phyloP scores from a whole-genome alignment of 345 rosid species.

The Camelina neglecta region DNA sequence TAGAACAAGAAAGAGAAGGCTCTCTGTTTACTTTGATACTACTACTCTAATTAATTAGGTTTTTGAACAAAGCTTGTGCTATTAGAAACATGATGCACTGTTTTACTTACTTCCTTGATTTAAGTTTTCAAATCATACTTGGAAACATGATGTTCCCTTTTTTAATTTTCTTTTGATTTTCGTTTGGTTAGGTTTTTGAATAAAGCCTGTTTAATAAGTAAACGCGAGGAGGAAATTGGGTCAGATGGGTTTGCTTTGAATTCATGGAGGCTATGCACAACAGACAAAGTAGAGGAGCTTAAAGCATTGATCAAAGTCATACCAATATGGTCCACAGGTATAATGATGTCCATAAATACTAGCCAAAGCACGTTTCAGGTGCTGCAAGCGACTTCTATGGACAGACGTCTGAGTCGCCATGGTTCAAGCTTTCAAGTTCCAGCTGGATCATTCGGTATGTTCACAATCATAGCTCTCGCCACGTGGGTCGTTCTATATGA shows the following conservation, averaged over 20 bases:
- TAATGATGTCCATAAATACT: conserved; percentile 62
- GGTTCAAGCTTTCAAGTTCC: conserved; percentile 68
- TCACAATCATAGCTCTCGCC: conserved; percentile 53
- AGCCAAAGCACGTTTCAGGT: conserved; percentile 66
- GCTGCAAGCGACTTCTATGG: conserved; percentile 74
- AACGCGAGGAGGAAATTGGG: conserved; percentile 55
- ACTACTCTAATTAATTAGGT: conserved; percentile 13
- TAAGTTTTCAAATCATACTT: too few species aligned
- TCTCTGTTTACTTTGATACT: conserved; percentile 6
- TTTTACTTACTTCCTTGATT: not conserved
- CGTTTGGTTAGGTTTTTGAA: conserved; percentile 62
- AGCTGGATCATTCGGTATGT: conserved; percentile 69
- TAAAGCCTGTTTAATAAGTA: conserved; percentile 65
- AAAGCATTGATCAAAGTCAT: conserved; percentile 68
- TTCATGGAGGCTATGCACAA: conserved; percentile 79
- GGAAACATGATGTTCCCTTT: not conserved
- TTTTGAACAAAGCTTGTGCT: conserved; percentile 47
- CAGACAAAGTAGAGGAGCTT: conserved; percentile 82
- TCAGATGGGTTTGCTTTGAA: conserved; percentile 64
- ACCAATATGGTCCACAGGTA: conserved; percentile 83
- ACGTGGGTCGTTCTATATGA: conserved; percentile 72
- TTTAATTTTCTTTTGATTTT: not conserved
- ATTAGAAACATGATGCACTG: not conserved
- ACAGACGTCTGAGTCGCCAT: conserved; percentile 55
- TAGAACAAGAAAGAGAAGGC: not conserved